A percentile compares a stretch with the other conserved stretches of the same genome.
Evolutionary conservation across 2,329 filamentous ascomycete genomes (phyloP).

Genomic region (Diplodia seriata): DNA sequence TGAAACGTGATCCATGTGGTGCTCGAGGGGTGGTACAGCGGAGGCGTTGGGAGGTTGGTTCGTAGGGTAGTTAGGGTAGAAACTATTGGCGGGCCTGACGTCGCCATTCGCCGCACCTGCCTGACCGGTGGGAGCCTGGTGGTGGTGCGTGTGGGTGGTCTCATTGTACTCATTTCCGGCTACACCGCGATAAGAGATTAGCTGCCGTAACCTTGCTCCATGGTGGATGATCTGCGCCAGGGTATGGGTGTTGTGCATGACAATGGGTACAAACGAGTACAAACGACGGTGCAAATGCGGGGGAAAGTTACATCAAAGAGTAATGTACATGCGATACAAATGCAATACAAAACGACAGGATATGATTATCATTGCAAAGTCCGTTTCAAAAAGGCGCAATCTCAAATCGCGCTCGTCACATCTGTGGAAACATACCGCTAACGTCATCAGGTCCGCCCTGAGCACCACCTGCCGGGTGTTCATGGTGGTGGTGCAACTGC

Average conservation of each 20-base stretch:
- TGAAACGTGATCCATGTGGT: conserved; percentile 59
- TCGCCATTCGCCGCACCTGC: conserved; percentile 64
- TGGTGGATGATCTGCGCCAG: conserved; percentile 40
- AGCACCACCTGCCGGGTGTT: conserved; percentile 68
- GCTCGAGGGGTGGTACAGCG: conserved; percentile 71
- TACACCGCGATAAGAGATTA: conserved; percentile 54
- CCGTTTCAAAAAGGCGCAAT: conserved; percentile 41
- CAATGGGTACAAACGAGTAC: conserved; percentile 32
- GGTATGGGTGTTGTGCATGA: conserved; percentile 39
- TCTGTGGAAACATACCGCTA: conserved; percentile 98
- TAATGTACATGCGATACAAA: conserved; percentile 52
- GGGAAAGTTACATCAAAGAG: conserved; percentile 52
- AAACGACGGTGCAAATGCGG: conserved; percentile 37
- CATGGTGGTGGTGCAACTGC: conserved; percentile 75
- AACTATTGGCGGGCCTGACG: conserved; percentile 76
- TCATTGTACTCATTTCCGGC: conserved; percentile 67
- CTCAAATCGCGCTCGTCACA: conserved; percentile 67
- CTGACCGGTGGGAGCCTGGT: conserved; percentile 65
- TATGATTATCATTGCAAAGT: conserved; percentile 47
- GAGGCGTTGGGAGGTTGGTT: conserved; percentile 59
- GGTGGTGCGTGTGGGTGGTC: conserved; percentile 70
- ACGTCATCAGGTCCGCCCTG: conserved; percentile 74
- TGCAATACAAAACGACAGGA: conserved; percentile 45
- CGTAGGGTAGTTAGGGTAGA: conserved; percentile 73
- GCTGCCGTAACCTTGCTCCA: conserved; percentile 46